Conservation (phyloP, 495 filamentous ascomycete species). For the Bombardia bombarda region DNA sequence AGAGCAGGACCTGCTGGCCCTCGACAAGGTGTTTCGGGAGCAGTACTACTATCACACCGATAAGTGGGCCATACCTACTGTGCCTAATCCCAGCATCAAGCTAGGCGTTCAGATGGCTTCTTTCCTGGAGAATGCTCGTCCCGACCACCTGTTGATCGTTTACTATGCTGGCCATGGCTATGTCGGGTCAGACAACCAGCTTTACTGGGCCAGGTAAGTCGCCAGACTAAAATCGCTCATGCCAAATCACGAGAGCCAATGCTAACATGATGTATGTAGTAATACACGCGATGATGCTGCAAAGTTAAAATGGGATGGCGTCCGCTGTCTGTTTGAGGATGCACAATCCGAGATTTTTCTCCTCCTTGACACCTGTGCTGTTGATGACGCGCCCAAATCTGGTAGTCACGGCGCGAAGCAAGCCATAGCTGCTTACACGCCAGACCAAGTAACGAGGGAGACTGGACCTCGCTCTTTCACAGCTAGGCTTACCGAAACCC, state of each 20-base stretch:
- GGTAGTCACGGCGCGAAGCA: slow-evolving; percentile 45
- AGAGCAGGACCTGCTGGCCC: slow-evolving; percentile 36
- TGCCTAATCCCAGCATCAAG: slow-evolving; percentile 43
- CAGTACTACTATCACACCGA: slow-evolving; percentile 46
- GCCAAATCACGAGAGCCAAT: background rate
- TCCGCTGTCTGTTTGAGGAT: slow-evolving; percentile 43
- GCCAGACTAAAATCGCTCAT: background rate
- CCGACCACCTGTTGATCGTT: slow-evolving; percentile 48
- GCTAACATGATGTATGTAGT: slow-evolving; percentile 20
- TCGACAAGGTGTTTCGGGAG: slow-evolving; percentile 45
- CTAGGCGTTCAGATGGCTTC: slow-evolving; percentile 43
- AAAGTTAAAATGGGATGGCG: slow-evolving; percentile 40
- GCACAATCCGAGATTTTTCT: slow-evolving; percentile 42
- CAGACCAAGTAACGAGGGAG: slow-evolving; percentile 38
- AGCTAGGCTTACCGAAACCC: slow-evolving; percentile 37
- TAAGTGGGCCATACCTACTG: slow-evolving; percentile 43
- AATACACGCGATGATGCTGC: slow-evolving; percentile 33
- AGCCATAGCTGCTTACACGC: slow-evolving; percentile 44
- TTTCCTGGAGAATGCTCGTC: slow-evolving; percentile 41
- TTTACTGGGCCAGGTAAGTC: slow-evolving; percentile 50
- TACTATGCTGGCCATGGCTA: slow-evolving; percentile 49
- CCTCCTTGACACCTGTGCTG: slow-evolving; percentile 38
- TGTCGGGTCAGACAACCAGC: slow-evolving; percentile 41
- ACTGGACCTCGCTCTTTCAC: slow-evolving; percentile 43
- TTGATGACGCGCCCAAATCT: slow-evolving; percentile 31